These are phyloP conservation scores for Penicillium sp. DNA, from an alignment of 2,329 filamentous ascomycete genomes.

Conservation along the genomic window DNA sequence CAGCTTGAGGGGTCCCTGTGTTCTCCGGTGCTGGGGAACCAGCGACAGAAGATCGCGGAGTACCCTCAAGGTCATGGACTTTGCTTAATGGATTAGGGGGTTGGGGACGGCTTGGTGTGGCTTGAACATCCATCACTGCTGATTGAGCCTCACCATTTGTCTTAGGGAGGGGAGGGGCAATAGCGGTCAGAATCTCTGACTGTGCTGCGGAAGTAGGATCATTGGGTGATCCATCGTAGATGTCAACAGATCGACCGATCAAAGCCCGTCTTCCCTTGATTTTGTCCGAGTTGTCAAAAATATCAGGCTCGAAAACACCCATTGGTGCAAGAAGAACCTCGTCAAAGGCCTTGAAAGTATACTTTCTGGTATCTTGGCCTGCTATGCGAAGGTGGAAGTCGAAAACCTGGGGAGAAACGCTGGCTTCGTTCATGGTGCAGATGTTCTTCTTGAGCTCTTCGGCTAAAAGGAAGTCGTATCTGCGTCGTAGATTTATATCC, in stretches of 20 bases:
- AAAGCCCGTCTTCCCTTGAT: constrained; percentile 75
- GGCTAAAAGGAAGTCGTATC: constrained; percentile 89
- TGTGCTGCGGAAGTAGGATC: constrained; percentile 87
- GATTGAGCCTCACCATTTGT: constrained; percentile 40
- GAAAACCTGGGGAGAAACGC: constrained; percentile 82
- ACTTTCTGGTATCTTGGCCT: constrained; percentile 86
- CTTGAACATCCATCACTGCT: constrained; percentile 32
- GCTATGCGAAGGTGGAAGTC: constrained; percentile 89
- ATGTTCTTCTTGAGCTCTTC: constrained; percentile 94
- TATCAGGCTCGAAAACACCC: constrained; percentile 85
- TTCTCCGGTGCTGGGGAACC: constrained; percentile 85
- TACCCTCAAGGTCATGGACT: constrained; percentile 67
- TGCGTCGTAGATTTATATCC: constrained; percentile 84
- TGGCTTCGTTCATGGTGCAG: constrained; percentile 85
- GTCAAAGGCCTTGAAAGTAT: constrained; percentile 95
- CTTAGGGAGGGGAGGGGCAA: constrained; percentile 42
- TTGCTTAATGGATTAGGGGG: constrained; percentile 69
- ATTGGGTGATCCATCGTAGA: constrained; percentile 90
- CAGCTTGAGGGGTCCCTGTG: constrained; percentile 62
- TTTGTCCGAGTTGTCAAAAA: constrained; percentile 83
- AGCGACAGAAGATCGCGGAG: constrained; percentile 80
- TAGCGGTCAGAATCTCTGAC: constrained; percentile 59
- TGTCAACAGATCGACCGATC: constrained; percentile 83
- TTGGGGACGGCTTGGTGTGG: constrained; percentile 54
- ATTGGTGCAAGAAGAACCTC: constrained; percentile 92